phyloP scores from a whole-genome alignment of 371 early-diverging fungal genomes.

The Saksenaea vasiformis region DNA sequence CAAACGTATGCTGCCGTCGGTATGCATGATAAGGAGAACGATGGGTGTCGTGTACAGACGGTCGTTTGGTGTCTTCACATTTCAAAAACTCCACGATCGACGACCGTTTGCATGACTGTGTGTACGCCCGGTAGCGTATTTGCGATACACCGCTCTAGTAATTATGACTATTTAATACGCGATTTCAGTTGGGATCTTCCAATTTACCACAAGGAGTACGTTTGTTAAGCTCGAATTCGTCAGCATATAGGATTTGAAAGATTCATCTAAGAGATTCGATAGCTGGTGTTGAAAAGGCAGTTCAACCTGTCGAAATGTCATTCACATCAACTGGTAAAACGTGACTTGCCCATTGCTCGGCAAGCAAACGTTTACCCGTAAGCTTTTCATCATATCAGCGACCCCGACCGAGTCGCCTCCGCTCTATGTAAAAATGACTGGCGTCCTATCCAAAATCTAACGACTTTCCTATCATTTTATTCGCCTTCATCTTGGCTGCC shows the following conservation, averaged over 20 bases:
- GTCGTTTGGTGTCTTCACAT: constrained; percentile 10
- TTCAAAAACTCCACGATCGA: constrained; percentile 23
- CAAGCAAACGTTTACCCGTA: too few relatives aligned
- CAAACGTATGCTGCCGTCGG: constrained; percentile 11
- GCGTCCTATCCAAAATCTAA: too few relatives aligned
- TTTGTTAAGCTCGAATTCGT: constrained; percentile 54
- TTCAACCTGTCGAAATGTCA: not conserved
- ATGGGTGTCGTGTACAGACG: not conserved
- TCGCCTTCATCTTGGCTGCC: too few relatives aligned
- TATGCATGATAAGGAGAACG: constrained; percentile 5
- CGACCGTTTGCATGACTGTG: constrained; percentile 25
- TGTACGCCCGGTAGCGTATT: constrained; percentile 49
- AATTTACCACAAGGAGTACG: constrained; percentile 51
- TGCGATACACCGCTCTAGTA: constrained; percentile 49
- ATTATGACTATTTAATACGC: not conserved
- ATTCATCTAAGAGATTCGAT: constrained; percentile 10
- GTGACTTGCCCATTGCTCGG: not conserved
- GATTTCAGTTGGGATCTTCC: not conserved
- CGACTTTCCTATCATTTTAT: too few relatives aligned
- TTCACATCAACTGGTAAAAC: not conserved
- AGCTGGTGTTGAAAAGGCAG: not conserved
- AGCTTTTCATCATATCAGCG: too few relatives aligned
- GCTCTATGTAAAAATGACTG: too few relatives aligned
- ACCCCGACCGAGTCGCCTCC: too few relatives aligned
- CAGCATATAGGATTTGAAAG: constrained; percentile 34